Percentiles rank a stretch among this genome's conserved stretches.
Evolutionary conservation across 768 basidiomycete species (phyloP).

Genomic region (Lentinula raphanica): DNA sequence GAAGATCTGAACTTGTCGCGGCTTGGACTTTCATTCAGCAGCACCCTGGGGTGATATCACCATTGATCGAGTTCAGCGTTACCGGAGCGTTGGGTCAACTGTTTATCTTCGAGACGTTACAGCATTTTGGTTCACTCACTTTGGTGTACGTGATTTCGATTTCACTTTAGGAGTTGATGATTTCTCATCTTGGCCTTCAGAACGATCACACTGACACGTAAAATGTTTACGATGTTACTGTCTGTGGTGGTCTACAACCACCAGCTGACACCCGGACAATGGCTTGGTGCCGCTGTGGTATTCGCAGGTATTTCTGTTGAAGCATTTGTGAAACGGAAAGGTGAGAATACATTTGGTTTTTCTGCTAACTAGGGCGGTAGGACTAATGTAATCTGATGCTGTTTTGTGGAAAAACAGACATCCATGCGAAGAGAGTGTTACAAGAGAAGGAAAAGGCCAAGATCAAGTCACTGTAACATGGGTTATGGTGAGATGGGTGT

Average conservation of each 20-base stretch:
- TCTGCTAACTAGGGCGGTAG: not conserved
- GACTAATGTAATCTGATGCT: not conserved
- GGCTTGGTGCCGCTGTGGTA: slow-evolving; percentile 87
- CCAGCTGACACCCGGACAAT: slow-evolving; percentile 77
- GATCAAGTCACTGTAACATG: slow-evolving; percentile 64
- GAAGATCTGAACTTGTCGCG: slow-evolving; percentile 56
- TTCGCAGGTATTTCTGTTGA: slow-evolving; percentile 96
- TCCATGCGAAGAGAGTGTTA: slow-evolving; percentile 74
- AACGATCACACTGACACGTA: slow-evolving; percentile 93
- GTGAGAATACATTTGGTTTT: slow-evolving; percentile 29
- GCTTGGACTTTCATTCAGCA: slow-evolving; percentile 69
- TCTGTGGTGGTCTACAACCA: slow-evolving; percentile 93
- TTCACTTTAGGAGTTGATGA: not conserved
- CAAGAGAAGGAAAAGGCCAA: slow-evolving; percentile 82
- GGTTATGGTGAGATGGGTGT: not conserved
- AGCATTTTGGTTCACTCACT: slow-evolving; percentile 86
- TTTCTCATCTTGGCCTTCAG: slow-evolving; percentile 30
- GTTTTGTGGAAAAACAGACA: slow-evolving; percentile 39
- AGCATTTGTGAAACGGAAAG: slow-evolving; percentile 85
- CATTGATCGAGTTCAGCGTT: slow-evolving; percentile 79
- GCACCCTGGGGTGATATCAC: slow-evolving; percentile 70
- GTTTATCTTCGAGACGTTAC: slow-evolving; percentile 95
- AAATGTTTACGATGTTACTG: slow-evolving; percentile 96
- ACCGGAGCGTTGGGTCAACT: slow-evolving; percentile 93
- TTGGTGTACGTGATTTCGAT: slow-evolving; percentile 58